Percentiles rank a stretch among this genome's conserved stretches.
These are phyloP conservation scores for Phlegmacium glaucopus DNA, from an alignment of 768 basidiomycete species.

Conservation along the genomic window DNA sequence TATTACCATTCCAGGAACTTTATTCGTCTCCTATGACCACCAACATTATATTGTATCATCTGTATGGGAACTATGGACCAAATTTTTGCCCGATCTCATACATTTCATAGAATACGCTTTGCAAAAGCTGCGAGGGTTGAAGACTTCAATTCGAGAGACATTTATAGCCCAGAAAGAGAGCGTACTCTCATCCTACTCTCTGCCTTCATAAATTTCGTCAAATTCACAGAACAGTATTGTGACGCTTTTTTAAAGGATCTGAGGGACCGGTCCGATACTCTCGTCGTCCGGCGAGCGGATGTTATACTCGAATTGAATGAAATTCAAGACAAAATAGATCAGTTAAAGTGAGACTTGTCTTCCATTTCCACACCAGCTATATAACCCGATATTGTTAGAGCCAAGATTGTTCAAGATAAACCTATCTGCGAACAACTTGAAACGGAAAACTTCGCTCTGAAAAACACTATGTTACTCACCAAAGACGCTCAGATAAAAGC, in stretches of 20 bases:
- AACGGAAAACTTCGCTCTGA: slow-evolving; percentile 57
- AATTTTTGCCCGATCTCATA: slow-evolving; percentile 2
- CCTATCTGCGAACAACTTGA: slow-evolving; percentile 60
- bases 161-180: slow-evolving; percentile 67
- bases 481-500: slow-evolving; percentile 60
- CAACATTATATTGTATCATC: slow-evolving; percentile 66
- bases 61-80: slow-evolving; percentile 38
- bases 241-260: slow-evolving; percentile 59
- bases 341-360: slow-evolving; percentile 48
- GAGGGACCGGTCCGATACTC: slow-evolving; percentile 51
- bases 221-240: slow-evolving; percentile 77
- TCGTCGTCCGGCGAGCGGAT: slow-evolving; percentile 62
- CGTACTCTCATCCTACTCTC: slow-evolving; percentile 77
- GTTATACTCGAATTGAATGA: slow-evolving; percentile 45
- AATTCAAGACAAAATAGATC: slow-evolving; percentile 47
- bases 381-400: slow-evolving; percentile 33
- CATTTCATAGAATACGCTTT: slow-evolving; percentile 52
- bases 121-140: slow-evolving; percentile 71
- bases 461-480: slow-evolving; percentile 63
- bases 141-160: slow-evolving; percentile 74
- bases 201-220: slow-evolving; percentile 91
- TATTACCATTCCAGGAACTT: slow-evolving; percentile 48
- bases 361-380: not conserved
- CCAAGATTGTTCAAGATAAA: slow-evolving; percentile 65
- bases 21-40: slow-evolving; percentile 55